These are phyloP conservation scores for Sherardia arvensis DNA, from an alignment of 257 asterid genomes.

Conservation along the genomic window DNA sequence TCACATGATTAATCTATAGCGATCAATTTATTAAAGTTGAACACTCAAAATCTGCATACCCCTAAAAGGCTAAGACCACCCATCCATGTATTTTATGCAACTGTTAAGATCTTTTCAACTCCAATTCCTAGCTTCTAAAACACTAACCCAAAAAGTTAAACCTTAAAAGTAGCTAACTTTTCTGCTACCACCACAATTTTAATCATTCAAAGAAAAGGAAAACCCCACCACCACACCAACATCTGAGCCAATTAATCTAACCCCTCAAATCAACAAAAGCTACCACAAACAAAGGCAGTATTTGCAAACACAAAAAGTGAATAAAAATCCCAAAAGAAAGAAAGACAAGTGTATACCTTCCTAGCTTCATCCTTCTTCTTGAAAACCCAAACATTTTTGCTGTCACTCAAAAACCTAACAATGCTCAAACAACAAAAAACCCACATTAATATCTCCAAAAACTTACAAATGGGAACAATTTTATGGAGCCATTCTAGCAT, in stretches of 20 bases:
- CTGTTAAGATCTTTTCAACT: background rate
- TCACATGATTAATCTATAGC: background rate
- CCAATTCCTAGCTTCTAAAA: background rate
- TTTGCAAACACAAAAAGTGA: background rate
- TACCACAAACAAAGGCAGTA: background rate
- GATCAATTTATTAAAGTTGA: no score
- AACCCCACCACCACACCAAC: constrained; percentile 6
- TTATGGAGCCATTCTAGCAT: background rate
- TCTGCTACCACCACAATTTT: background rate
- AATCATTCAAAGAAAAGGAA: background rate
- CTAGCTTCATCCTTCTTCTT: constrained; percentile 70
- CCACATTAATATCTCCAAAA: constrained; percentile 6
- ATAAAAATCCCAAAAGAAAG: background rate
- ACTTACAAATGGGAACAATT: background rate
- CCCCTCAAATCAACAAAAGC: background rate
- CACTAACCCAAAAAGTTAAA: background rate
- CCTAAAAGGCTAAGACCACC: background rate
- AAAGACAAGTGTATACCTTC: constrained; percentile 43
- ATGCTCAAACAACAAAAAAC: background rate
- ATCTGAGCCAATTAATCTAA: background rate
- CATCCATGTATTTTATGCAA: background rate
- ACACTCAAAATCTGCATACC: background rate
- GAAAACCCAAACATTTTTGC: constrained; percentile 77
- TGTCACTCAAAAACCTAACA: constrained; percentile 7
- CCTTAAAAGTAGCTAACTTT: background rate